phyloP scores from a whole-genome alignment of 2,329 filamentous ascomycete species.

The Coniochaeta prunicola region DNA sequence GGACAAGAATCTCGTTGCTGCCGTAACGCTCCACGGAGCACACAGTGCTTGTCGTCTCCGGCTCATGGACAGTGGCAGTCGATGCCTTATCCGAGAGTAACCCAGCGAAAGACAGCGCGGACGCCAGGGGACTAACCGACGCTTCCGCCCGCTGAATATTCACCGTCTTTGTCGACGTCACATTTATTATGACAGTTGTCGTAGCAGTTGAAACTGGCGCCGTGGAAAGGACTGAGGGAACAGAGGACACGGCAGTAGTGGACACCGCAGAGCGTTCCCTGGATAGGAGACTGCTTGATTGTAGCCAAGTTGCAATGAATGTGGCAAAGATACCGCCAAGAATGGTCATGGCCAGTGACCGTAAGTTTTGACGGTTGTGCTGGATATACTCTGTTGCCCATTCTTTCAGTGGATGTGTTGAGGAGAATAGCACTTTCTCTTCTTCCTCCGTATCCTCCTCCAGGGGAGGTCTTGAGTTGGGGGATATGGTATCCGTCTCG shows the following conservation, averaged over 20 bases:
- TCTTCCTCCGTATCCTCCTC: not conserved
- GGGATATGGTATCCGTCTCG: not conserved
- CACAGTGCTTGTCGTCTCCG: constrained; percentile 23
- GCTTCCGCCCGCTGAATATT: constrained; percentile 18
- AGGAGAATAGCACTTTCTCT: not conserved
- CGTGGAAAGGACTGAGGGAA: constrained; percentile 7
- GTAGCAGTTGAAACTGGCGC: constrained; percentile 14
- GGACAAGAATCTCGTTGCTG: constrained; percentile 45
- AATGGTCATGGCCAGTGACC: not conserved
- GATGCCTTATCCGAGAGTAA: constrained; percentile 30
- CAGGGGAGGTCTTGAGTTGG: not conserved
- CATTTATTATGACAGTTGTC: constrained; percentile 26
- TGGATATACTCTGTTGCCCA: not conserved
- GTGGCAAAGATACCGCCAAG: not conserved
- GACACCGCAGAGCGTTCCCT: not conserved
- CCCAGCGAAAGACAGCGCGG: constrained; percentile 28
- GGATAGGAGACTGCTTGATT: not conserved
- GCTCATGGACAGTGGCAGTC: constrained; percentile 10
- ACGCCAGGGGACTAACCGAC: constrained; percentile 18
- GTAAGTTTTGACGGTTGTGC: not conserved
- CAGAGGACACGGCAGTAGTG: constrained; percentile 1
- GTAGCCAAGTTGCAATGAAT: not conserved
- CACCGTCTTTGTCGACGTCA: constrained; percentile 28
- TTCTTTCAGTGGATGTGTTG: not conserved
- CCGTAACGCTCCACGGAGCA: constrained; percentile 39